A percentile compares a stretch with the other conserved stretches of the same genome.
phyloP scores from a whole-genome alignment of 495 filamentous ascomycete genomes.

The Echria macrotheca region DNA sequence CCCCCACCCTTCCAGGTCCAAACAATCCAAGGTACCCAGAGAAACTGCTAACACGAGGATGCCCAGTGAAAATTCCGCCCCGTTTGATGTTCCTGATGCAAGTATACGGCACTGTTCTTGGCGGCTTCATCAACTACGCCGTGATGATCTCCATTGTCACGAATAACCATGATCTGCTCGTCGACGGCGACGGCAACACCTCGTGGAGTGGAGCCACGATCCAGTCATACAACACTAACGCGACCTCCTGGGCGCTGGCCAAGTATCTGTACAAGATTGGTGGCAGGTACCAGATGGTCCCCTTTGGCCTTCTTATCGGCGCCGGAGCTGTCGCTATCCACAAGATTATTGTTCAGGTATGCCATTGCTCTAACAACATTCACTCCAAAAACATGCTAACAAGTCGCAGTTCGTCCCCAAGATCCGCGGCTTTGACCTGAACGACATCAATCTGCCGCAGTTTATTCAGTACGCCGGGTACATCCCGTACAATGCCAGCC shows the following conservation, averaged over 20 bases:
- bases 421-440: conserved; percentile 32
- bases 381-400: background rate
- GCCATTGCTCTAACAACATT: conserved; percentile 10
- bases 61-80: conserved; percentile 39
- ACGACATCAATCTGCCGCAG: conserved; percentile 37
- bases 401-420: conserved; percentile 34
- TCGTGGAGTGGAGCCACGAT: conserved; percentile 31
- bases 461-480: conserved; percentile 42
- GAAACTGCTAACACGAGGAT: too few species aligned
- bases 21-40: too few species aligned
- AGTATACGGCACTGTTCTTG: conserved; percentile 37
- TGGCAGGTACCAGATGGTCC: conserved; percentile 37
- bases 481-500: conserved; percentile 41
- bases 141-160: conserved; percentile 36
- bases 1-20: too few species aligned
- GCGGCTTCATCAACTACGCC: conserved; percentile 38
- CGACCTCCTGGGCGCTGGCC: conserved; percentile 39
- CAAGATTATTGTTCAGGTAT: conserved; percentile 34
- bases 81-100: conserved; percentile 38
- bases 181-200: conserved; percentile 31
- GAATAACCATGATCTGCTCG: conserved; percentile 26
- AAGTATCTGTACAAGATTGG: conserved; percentile 33
- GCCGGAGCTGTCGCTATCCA: conserved; percentile 35
- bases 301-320: conserved; percentile 43
- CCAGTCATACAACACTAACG: conserved; percentile 37